These are phyloP conservation scores for Clathrospora elynae DNA, from an alignment of 2,329 filamentous ascomycete species.

Conservation along the genomic window DNA sequence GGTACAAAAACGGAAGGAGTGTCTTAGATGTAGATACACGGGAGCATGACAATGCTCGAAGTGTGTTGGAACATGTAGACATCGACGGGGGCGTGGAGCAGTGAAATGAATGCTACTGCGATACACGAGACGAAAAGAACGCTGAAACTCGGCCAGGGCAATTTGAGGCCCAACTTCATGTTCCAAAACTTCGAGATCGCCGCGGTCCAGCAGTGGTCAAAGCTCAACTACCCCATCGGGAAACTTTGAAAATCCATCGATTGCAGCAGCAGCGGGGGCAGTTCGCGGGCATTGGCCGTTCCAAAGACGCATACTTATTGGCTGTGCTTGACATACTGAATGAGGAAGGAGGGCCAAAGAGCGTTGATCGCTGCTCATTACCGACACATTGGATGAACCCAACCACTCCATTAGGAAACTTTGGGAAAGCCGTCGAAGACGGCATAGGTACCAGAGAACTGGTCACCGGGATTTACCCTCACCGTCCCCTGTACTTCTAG, in stretches of 20 bases:
- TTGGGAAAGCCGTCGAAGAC: no score
- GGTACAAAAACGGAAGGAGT: slow-evolving; percentile 71
- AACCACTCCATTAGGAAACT: no score
- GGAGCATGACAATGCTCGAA: slow-evolving; percentile 42
- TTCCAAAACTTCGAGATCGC: slow-evolving; percentile 11
- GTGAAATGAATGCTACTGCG: background rate
- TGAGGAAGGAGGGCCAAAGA: background rate
- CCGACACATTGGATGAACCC: no score
- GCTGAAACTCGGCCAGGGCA: no score
- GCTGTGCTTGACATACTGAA: background rate
- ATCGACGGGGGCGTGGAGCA: slow-evolving; percentile 23
- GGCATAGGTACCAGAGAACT: no score
- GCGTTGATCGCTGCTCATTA: background rate
- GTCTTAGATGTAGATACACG: slow-evolving; percentile 45
- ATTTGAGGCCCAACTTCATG: background rate
- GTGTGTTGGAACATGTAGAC: slow-evolving; percentile 38
- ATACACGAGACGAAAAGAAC: no score
- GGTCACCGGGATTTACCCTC: no score
- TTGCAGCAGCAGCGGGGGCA: no score
- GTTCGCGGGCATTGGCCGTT: background rate
- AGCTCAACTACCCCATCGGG: slow-evolving; percentile 9
- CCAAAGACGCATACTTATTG: background rate
- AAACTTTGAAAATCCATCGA: background rate
- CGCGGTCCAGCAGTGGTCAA: slow-evolving; percentile 4
- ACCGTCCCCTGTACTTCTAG: no score